A percentile compares a stretch with the other conserved stretches of the same genome.
phyloP scores from a whole-genome alignment of 495 filamentous ascomycete genomes.

The Stereocaulon alpinum region DNA sequence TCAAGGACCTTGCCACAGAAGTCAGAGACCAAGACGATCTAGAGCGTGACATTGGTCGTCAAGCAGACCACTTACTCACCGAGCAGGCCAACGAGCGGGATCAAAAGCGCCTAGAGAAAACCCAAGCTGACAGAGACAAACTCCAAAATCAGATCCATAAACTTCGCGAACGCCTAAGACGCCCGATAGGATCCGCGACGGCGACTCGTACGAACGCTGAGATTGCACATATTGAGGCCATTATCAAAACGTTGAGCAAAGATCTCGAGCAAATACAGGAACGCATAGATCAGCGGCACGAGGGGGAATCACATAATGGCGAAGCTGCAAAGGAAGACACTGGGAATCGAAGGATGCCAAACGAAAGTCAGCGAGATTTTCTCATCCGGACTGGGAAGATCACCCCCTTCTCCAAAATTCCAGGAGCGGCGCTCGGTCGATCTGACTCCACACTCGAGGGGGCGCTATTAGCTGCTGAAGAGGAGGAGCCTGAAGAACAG shows the following conservation, averaged over 20 bases:
- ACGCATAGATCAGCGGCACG: constrained; percentile 65
- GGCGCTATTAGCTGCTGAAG: constrained; percentile 68
- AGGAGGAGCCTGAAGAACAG: constrained; percentile 42
- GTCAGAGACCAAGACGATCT: constrained; percentile 79
- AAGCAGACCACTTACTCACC: constrained; percentile 64
- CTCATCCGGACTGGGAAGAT: constrained; percentile 95
- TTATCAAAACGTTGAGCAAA: constrained; percentile 47
- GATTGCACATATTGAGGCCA: constrained; percentile 48
- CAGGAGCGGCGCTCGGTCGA: constrained; percentile 40
- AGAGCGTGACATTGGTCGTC: constrained; percentile 57
- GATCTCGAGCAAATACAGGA: constrained; percentile 69
- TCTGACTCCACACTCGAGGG: constrained; percentile 54
- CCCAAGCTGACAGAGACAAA: constrained; percentile 48
- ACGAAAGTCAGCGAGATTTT: constrained; percentile 78
- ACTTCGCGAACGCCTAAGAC: constrained; percentile 39
- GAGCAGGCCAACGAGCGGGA: constrained; percentile 84
- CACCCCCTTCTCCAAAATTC: constrained; percentile 78
- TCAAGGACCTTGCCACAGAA: constrained; percentile 57
- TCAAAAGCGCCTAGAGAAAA: constrained; percentile 73
- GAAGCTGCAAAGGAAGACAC: constrained; percentile 23
- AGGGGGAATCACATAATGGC: constrained; percentile 37
- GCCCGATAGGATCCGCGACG: constrained; percentile 37
- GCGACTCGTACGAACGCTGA: constrained; percentile 49
- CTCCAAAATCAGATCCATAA: constrained; percentile 38
- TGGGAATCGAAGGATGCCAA: constrained; percentile 51